phyloP scores from a whole-genome alignment of 805 yeast species.

The Candida endomychidarum region DNA sequence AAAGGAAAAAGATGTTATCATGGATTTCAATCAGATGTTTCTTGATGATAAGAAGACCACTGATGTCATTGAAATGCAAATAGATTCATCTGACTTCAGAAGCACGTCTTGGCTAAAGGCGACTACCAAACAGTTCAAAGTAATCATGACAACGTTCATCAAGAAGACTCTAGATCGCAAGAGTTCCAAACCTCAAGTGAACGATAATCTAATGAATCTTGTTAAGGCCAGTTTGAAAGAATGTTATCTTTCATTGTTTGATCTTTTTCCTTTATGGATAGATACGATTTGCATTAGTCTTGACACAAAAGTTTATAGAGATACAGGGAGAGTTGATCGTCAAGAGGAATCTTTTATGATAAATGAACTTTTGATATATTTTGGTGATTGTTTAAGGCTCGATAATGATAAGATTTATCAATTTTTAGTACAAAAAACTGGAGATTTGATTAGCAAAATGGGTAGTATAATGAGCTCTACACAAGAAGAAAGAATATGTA shows the following conservation, averaged over 20 bases:
- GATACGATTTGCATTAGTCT: slow-evolving; percentile 26
- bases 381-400: slow-evolving; percentile 3
- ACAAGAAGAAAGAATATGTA: slow-evolving; percentile 32
- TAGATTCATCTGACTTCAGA: slow-evolving; percentile 11
- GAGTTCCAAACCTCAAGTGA: slow-evolving; percentile 24
- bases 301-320: slow-evolving; percentile 10
- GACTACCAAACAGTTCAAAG: slow-evolving; percentile 37
- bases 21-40: not conserved
- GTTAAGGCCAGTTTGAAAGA: slow-evolving; percentile 19
- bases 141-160: slow-evolving; percentile 32
- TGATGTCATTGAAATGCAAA: not conserved
- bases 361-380: slow-evolving; percentile 2
- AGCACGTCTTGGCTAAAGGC: slow-evolving; percentile 37
- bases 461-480: slow-evolving; percentile 25
- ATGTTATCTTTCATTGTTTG: slow-evolving; percentile 34
- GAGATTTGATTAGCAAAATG: slow-evolving; percentile 28
- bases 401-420: slow-evolving; percentile 1
- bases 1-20: not conserved
- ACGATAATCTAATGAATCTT: slow-evolving; percentile 23
- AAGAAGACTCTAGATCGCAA: slow-evolving; percentile 24
- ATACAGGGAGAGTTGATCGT: slow-evolving; percentile 9
- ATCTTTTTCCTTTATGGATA: slow-evolving; percentile 26
- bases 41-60: not conserved
- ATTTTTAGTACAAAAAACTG: slow-evolving; percentile 20
- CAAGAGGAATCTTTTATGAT: slow-evolving; percentile 1